Base-by-base conservation (phyloP, 768 basidiomycete genomes). In the Agrocybe pediades region DNA sequence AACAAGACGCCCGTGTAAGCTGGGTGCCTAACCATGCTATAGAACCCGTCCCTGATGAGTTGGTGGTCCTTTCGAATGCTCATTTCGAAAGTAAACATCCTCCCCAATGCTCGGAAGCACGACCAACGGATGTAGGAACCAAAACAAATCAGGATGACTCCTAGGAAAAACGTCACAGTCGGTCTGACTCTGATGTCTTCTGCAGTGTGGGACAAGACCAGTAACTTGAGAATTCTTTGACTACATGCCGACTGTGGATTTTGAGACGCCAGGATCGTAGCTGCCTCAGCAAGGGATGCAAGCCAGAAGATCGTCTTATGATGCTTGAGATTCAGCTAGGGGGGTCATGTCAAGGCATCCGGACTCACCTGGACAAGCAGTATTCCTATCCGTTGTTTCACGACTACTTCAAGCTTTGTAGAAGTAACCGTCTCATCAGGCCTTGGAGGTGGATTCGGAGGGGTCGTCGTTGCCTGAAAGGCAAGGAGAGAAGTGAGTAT, bases 51-150 rank as follows among this genome's bases (percentile, higher is more conserved):
- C 0, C 72, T 79, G 6, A 83, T 68, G 16, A 84, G 70, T 49
- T 57, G 65, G 51, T 84, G 83, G 47, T 76, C 68, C 19, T 66
- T 63, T 39, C 72, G 73, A 24, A 83, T 77, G 64, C 70, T 72
- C 69, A 82, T 68, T 61, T 82, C 77, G 51, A 80, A 83, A 0
- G 81, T 84, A 61, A 82, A 82, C 41, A 79, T 60, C 1, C 47
- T 61, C 3, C 79, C 81, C 15, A 84, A 70, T 30, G 74, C 75
- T 30, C 70, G 65, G 61, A 77, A 84, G 56, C 80, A 81, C 11
- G 53, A 42, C 54, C 65, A 65, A 20, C 80, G 72, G 46, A 79
- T 69, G 45, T 70, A 73, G 0, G 74, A 76, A 13, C 80, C 81
- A 0, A 71, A 20, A 20, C 66, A 60, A 13, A 70, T 68, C 46